These are phyloP conservation scores for Aureobasidium mangrovei DNA, from an alignment of 2,329 filamentous ascomycete genomes.

Conservation along the genomic window DNA sequence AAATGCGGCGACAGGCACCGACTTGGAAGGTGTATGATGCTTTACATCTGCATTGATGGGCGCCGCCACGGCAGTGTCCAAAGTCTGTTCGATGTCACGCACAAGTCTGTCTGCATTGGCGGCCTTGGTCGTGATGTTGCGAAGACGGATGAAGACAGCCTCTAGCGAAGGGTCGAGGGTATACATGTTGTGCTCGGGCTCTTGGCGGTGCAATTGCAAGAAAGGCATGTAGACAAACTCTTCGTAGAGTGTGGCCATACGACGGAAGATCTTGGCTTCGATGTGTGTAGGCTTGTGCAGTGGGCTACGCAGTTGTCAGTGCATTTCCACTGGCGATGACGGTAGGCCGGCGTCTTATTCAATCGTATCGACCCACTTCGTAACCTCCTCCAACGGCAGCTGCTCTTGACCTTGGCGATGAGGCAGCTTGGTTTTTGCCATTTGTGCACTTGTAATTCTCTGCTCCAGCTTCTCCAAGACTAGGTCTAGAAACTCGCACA, in stretches of 20 bases:
- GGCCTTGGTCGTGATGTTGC: background rate
- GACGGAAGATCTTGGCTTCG: slow-evolving; percentile 8
- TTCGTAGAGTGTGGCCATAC: slow-evolving; percentile 11
- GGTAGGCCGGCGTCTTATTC: background rate
- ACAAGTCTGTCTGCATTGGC: background rate
- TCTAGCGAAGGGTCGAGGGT: slow-evolving; percentile 5
- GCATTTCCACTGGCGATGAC: background rate
- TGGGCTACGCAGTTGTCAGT: background rate
- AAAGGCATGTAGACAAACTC: slow-evolving; percentile 12
- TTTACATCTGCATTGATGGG: background rate
- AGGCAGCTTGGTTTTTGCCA: background rate
- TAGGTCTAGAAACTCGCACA: slow-evolving; percentile 4
- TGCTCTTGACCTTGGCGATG: background rate
- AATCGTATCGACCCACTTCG: slow-evolving; percentile 3
- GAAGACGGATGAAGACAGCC: slow-evolving; percentile 4
- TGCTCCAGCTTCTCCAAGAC: slow-evolving; percentile 1
- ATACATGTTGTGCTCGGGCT: slow-evolving; percentile 15
- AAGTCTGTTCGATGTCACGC: background rate
- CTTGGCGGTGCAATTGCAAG: slow-evolving; percentile 7
- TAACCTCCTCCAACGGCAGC: slow-evolving; percentile 1
- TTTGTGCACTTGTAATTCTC: background rate
- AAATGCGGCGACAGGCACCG: background rate
- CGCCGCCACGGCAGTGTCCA: background rate
- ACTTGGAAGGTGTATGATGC: slow-evolving; percentile 2
- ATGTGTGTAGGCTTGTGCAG: slow-evolving; percentile 5